Percentiles rank a stretch among this genome's conserved stretches.
phyloP scores from a whole-genome alignment of 2,329 filamentous ascomycete species.

The Mycosphaerella sp. region DNA sequence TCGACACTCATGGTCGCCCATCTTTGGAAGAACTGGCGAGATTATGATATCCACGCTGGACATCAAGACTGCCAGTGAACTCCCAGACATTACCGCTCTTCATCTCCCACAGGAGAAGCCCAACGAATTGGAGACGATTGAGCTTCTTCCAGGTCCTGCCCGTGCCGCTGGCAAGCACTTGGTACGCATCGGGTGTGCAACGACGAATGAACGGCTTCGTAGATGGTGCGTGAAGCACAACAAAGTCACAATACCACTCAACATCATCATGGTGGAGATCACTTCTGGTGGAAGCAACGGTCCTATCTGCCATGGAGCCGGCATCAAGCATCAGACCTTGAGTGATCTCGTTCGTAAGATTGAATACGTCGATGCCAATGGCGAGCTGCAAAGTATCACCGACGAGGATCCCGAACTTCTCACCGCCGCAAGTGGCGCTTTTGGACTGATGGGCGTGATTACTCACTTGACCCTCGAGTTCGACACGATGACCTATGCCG shows the following conservation, averaged over 20 bases:
- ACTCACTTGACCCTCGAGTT: slow-evolving; percentile 47
- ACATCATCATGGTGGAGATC: slow-evolving; percentile 14
- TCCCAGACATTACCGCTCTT: slow-evolving; percentile 8
- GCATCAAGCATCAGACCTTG: slow-evolving; percentile 10
- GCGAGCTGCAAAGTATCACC: slow-evolving; percentile 6
- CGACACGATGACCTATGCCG: slow-evolving; percentile 44
- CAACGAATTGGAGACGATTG: slow-evolving; percentile 9
- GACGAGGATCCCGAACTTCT: slow-evolving; percentile 9
- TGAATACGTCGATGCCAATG: slow-evolving; percentile 14
- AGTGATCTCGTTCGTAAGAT: slow-evolving; percentile 12
- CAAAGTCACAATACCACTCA: slow-evolving; percentile 12
- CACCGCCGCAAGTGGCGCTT: slow-evolving; percentile 28
- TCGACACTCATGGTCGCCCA: slow-evolving; percentile 11
- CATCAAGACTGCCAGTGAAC: slow-evolving; percentile 8
- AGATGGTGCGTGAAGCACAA: slow-evolving; percentile 13
- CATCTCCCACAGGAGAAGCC: slow-evolving; percentile 6
- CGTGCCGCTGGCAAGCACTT: slow-evolving; percentile 6
- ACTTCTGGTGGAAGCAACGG: slow-evolving; percentile 13
- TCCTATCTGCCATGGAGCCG: slow-evolving; percentile 14
- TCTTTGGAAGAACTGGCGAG: slow-evolving; percentile 9
- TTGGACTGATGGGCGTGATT: slow-evolving; percentile 45
- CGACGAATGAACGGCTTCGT: slow-evolving; percentile 13
- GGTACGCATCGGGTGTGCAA: slow-evolving; percentile 10
- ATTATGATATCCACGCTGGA: slow-evolving; percentile 11
- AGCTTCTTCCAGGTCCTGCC: slow-evolving; percentile 6